Evolutionary conservation across 2,329 filamentous ascomycete genomes (phyloP), one percentile per base, ranked within the genome.

Genomic region (Fusarium equiseti): DNA sequence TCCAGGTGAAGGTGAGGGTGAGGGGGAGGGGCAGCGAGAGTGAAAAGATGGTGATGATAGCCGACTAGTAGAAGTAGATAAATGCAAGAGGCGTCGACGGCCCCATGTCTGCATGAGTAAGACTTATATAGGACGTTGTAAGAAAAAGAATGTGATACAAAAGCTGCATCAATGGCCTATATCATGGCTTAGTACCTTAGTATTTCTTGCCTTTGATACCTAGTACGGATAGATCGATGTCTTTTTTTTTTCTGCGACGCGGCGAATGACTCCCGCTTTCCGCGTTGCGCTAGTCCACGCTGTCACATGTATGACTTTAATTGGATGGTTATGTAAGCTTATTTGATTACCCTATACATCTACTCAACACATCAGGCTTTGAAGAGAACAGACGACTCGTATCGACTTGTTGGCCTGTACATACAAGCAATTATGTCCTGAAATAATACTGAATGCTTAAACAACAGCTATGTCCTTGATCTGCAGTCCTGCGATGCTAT

Each of bases 51-150:
- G 12, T 18, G 42, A 26, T 24, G 27, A 43, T 40, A 27, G 49
- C 40, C 55, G 64, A 48, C 46, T 74, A 73, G 24, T 51, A 50
- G 60, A 57, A 53, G 45, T 51, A 40, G 67, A 48, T 72, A 67
- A 59, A 67, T 63, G 52, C 42, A 35, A 50, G 49, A 77, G 63
- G 48, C 73, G 62, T 45, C 63, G 63, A 29, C 54, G 66, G 45
- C 72, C 73, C 73, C 77, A 79, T 78, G 42, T 59, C 77, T 78
- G 73, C 77, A 79, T 79, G 60, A 68, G 59, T 57, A 64, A 35
- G n/a, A 20, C 53, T 35, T 38, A 26, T 38, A 53, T 27, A 44
- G 24, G 18, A 15, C 20, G 38, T 31, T 26, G 26, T 11, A 22
- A 27, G 40, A 38, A 6, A 29, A 27, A 46, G 15, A 45, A 26